Evolutionary conservation across 176 grass and related monocot genomes (phyloP).

Genomic region (Bolboschoenus planiculmis): DNA sequence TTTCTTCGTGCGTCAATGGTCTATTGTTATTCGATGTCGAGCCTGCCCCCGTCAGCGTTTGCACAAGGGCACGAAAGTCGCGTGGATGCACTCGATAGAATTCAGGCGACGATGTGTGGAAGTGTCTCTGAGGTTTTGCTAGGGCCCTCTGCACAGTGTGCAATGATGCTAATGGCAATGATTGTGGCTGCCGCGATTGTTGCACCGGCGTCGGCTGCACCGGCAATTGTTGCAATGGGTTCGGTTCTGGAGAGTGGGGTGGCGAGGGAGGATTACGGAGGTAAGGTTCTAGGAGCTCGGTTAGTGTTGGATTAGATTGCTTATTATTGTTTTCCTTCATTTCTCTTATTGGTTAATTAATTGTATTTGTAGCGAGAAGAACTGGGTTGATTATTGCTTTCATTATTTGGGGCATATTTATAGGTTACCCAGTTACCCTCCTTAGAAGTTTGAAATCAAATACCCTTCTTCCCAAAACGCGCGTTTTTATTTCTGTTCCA

Average conservation of each 20-base stretch:
- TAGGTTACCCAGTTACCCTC: neutral
- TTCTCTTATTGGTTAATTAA: neutral
- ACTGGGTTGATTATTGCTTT: neutral
- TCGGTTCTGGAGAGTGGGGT: neutral
- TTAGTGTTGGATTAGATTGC: neutral
- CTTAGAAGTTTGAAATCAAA: neutral
- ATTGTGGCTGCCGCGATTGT: neutral
- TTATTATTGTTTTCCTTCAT: constrained; percentile 1
- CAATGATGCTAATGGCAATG: neutral
- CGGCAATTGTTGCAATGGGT: neutral
- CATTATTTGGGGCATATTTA: neutral
- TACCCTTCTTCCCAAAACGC: neutral
- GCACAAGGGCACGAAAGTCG: neutral
- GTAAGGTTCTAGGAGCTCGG: neutral
- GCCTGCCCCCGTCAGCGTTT: neutral
- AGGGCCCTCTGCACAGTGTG: neutral
- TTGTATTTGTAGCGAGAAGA: no score
- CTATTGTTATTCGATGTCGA: neutral
- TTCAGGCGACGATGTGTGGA: neutral
- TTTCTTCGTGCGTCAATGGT: neutral
- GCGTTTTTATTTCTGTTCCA: neutral
- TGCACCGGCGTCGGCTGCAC: no score
- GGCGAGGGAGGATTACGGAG: constrained; percentile 4
- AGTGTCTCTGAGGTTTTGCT: neutral
- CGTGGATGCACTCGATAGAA: neutral